A percentile compares a stretch with the other conserved stretches of the same genome.
Evolutionary conservation across 2,329 filamentous ascomycete species (phyloP).

Genomic region (Diaporthe vexans): DNA sequence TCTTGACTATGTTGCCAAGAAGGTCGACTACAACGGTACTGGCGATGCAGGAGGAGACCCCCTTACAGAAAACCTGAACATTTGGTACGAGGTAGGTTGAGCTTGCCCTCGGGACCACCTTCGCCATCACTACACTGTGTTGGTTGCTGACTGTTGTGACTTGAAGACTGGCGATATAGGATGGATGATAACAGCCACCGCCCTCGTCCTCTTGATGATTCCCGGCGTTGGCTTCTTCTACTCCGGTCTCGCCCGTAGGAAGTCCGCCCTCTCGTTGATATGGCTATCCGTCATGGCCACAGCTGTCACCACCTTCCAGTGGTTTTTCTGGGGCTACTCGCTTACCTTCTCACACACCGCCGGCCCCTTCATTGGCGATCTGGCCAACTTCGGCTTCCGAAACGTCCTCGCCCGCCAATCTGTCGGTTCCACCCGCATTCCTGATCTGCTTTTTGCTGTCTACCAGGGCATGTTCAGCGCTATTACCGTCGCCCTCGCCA

Average conservation of each 20-base stretch:
- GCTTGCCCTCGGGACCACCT: conserved; percentile 42
- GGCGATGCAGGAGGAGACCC: conserved; percentile 77
- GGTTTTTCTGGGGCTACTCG: conserved; percentile 95
- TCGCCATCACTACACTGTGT: conserved; percentile 18
- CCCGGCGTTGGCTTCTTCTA: conserved; percentile 95
- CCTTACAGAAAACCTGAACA: conserved; percentile 77
- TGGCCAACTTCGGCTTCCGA: conserved; percentile 84
- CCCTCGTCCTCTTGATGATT: conserved; percentile 91
- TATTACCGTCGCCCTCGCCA: conserved; percentile 87
- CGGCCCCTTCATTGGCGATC: conserved; percentile 81
- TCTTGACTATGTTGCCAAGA: conserved; percentile 58
- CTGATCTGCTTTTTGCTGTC: conserved; percentile 86
- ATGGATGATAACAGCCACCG: conserved; percentile 86
- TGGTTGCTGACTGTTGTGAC: conserved; percentile 48
- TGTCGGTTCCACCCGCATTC: conserved; percentile 79
- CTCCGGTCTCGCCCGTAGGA: conserved; percentile 88
- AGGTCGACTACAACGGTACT: conserved; percentile 75
- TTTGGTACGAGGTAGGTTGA: conserved; percentile 78
- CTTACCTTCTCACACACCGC: conserved; percentile 85
- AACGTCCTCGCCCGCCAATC: conserved; percentile 82
- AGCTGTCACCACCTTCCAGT: conserved; percentile 88
- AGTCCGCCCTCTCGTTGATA: conserved; percentile 89
- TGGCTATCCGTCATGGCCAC: conserved; percentile 92
- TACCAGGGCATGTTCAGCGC: conserved; percentile 92
- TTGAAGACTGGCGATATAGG: conserved; percentile 82